Evolutionary conservation across 805 yeast genomes (phyloP), one percentile per base, ranked within the genome.

Genomic region (Candida orba): DNA sequence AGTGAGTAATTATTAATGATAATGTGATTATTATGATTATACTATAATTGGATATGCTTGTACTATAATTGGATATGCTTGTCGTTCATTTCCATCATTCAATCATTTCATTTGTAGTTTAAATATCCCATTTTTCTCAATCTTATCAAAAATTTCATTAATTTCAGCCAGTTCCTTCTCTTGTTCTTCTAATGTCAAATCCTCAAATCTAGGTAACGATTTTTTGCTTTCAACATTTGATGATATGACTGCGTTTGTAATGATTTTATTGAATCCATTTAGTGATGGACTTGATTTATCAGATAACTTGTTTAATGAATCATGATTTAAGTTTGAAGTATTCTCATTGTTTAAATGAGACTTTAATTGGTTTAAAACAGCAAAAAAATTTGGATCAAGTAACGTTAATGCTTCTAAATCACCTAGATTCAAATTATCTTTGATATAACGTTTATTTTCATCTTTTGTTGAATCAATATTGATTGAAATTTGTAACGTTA

Each of bases 381-480:
- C 22, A 9, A 42, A 32, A 8, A 48, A 41, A 35, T 57, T 50
- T 14, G 54, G 51, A 40, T 57, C 60, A 8, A 34, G n/a, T 0
- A 40, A 37, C 1, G 34, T 36, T 4, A 53, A 24, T 7, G 33
- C 12, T 3, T 39, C 32, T 4, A 58, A 36, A 13, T 36, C 20
- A 5, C 45, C 38, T 2, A 53, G 3, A 34, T 52, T 20, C 7
- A 58, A 33, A 18, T 49, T 42, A 2, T 46, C 44, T 22, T 39
- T 38, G 8, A 58, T 45, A n/a, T 47, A 41, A 10, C 43, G 37
- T 22, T 42, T 50, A 8, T 55, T 47, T 15, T 47, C 52, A 62
- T 71, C 52, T 51, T 72, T 52, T 27, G 13, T 27, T 9, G 71
- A 52, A 54, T 72, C 60, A 25, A 56, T 51, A 6, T 57, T 48